Evolutionary conservation across 441 rosid genomes (phyloP), one percentile per base, ranked within the genome.

Genomic region (Croton laevigatus): DNA sequence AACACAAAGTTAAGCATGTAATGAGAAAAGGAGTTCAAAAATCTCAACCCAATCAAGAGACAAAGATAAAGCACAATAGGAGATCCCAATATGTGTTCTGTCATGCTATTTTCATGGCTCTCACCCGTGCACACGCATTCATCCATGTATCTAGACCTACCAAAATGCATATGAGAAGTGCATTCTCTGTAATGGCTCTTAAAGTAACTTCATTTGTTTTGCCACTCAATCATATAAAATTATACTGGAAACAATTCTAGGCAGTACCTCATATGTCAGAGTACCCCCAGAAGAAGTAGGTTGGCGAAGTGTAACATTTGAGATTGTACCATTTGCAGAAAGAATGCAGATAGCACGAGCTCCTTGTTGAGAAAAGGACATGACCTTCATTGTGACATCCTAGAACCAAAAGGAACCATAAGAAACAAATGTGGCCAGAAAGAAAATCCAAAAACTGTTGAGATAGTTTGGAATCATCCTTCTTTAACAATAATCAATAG

Each of bases 341-440:
- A 91, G 98, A 78, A 96, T 76, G 71, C 99, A 93, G 32, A 93
- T 87, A 72, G 99, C 97, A 46, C 87, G 91, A 75, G 94, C 73
- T 67, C 90, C 91, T 86, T 91, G 94, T 74, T 91, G 98, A 77
- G 95, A 88, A 62, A 96, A 90, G 20, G 96, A 84, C 97, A 93
- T 96, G 70, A 95, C 72, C 82, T 93, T 95, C 99, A 89, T 95
- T 0, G 85, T 87, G 62, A 93, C 90, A 83, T 95, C 99, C 99
- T 95, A 78, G 48, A 68, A 55, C 27, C 68, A 61, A 12, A 74
- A 67, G 4, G 44, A 75, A 62, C 62, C 65, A 52, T 62, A 37
- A 53, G 44, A 72, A 36, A 65, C 20, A 22, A 34, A 45, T 9
- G 54, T 22, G 60, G 59, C 40, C 20, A 16, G 6, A 45, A 16